Percentiles rank a stretch among this genome's conserved stretches.
Conservation (phyloP, 148 eudicot genomes). For the Amaranthus hypochondriacus region DNA sequence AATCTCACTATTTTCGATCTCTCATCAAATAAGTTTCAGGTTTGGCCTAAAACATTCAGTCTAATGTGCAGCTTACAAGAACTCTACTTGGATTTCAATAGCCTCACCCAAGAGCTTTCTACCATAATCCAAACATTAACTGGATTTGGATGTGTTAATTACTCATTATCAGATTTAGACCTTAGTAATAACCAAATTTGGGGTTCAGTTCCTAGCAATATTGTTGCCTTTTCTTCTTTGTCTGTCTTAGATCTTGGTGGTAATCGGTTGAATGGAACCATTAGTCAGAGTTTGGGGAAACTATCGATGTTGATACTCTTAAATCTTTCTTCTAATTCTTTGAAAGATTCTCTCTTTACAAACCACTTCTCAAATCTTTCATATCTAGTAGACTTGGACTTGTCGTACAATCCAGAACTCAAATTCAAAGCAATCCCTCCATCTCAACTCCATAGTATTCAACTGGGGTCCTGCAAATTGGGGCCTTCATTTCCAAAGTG, state of each 20-base stretch:
- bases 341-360: neutral
- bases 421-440: neutral
- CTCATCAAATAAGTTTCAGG: neutral
- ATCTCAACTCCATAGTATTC: neutral
- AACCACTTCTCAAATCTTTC: constrained; percentile 2
- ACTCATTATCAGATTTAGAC: constrained; percentile 2
- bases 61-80: constrained; percentile 2
- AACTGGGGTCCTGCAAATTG: neutral
- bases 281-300: neutral
- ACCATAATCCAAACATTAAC: neutral
- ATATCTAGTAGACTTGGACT: neutral
- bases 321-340: neutral
- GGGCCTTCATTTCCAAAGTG: constrained; percentile 13
- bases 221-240: constrained; percentile 19
- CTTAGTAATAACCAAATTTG: constrained; percentile 18
- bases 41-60: neutral
- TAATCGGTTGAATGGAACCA: neutral
- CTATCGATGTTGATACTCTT: neutral
- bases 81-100: neutral
- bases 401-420: neutral
- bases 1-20: constrained; percentile 9
- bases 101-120: constrained; percentile 4
- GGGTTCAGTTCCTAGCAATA: constrained; percentile 23
- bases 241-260: neutral
- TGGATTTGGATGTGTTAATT: neutral